Base-by-base conservation (phyloP, 108 stramenopile species). In the Pseudonitzschia pungens region DNA sequence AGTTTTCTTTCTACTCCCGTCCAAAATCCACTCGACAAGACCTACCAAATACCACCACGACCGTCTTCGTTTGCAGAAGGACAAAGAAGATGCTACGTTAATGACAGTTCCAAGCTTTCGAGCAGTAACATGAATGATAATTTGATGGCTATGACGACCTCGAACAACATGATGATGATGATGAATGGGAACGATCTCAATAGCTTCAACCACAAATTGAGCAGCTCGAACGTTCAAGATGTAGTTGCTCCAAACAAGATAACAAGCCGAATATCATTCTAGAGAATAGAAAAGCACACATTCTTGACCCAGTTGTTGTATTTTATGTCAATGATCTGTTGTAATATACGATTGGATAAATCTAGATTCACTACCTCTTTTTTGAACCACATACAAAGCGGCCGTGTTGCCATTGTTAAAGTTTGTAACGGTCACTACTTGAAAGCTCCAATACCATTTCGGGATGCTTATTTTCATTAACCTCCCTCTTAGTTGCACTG, bases 1-100 rank as follows among this genome's bases (percentile, higher is more conserved):
- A 62, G 60, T 16, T 62, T 62, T 14, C 29, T 40, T n/a, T 33
- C 32, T 16, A 62, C 60, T n/a, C 60, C 60, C 32, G 60, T 62
- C 6, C 12, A 31, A 40, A 62, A 62, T 15, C 60, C 60, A 2
- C 31, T 33, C 4, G 60, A 62, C 4, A 62, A 24, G 54, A 9
- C 54, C 2, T 26, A 55, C 54, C 22, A 55, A 24, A 55, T 55
- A 26, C 54, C n/a, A 22, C 54, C 54, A 24, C 21, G 54, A 10
- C 54, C 54, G 4, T 26, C 54, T 26, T 11, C 22, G 22, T n/a
- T 51, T 16, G 4, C 50, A 3, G 20, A n/a, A n/a, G 50, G 50
- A 51, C 16, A n/a, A 51, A 51, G 16, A 10, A 51, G 10, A 6
- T 5, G 6, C 36, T 36, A 36, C 50, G 1, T 51, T 4, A n/a